Conservation (phyloP, 192 early-diverging fungal genomes). For the Coemansia sp. region DNA sequence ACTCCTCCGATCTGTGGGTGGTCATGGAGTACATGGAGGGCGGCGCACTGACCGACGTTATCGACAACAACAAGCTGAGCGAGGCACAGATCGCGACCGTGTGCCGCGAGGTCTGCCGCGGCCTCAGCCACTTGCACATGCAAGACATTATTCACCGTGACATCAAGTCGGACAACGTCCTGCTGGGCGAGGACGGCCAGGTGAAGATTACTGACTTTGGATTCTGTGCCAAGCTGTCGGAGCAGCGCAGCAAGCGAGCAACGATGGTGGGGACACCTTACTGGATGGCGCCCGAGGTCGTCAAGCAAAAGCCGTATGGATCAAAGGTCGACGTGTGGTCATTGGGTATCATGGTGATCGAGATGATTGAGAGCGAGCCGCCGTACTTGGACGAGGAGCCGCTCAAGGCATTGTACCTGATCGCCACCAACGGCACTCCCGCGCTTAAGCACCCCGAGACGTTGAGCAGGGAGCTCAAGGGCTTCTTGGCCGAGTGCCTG, state of each 20-base stretch:
- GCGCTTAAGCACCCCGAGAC: constrained; percentile 84
- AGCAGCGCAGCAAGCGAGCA: constrained; percentile 79
- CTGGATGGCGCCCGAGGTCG: constrained; percentile 87
- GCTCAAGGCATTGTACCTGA: constrained; percentile 91
- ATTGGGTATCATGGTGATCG: constrained; percentile 95
- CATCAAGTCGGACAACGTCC: constrained; percentile 88
- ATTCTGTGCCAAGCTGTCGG: constrained; percentile 89
- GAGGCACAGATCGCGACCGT: constrained; percentile 95
- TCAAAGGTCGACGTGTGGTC: constrained; percentile 90
- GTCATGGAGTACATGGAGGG: constrained; percentile 99
- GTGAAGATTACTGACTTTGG: constrained; percentile 96
- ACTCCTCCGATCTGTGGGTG: constrained; percentile 87
- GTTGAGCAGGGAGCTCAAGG: constrained; percentile 75
- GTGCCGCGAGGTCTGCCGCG: constrained; percentile 80
- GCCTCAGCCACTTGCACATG: constrained; percentile 78
- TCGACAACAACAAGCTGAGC: constrained; percentile 91
- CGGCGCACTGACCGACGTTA: constrained; percentile 94
- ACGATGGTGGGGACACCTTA: constrained; percentile 91
- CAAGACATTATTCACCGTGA: constrained; percentile 89
- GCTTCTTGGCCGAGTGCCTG: constrained; percentile 84
- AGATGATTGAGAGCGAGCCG: constrained; percentile 97
- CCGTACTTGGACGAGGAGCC: constrained; percentile 96
- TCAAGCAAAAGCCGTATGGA: constrained; percentile 79
- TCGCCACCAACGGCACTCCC: constrained; percentile 96
- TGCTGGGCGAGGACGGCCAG: constrained; percentile 76